A percentile compares a stretch with the other conserved stretches of the same genome.
Evolutionary conservation across 2,329 filamentous ascomycete species (phyloP).

Genomic region (Curvularia sp.): DNA sequence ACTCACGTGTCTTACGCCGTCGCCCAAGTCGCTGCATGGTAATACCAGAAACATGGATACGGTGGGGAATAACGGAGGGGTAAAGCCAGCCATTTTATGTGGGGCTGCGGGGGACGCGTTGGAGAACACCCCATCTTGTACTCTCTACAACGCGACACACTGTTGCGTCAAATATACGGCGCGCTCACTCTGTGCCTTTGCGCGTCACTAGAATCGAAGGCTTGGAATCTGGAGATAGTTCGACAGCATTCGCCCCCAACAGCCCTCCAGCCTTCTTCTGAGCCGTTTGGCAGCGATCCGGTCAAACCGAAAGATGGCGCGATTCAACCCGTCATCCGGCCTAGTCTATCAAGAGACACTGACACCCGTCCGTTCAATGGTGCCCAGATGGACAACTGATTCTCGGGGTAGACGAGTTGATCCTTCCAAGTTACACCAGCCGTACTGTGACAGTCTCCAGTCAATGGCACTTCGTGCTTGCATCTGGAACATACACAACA

Average conservation of each 20-base stretch:
- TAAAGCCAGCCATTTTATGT: not conserved
- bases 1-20: not conserved
- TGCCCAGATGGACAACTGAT: conserved; percentile 26
- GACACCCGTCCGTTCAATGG: conserved; percentile 26
- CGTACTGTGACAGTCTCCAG: conserved; percentile 25
- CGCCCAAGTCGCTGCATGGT: not conserved
- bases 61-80: not conserved
- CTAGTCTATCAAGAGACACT: conserved; percentile 30
- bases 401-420: conserved; percentile 23
- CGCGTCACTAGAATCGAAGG: not conserved
- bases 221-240: not conserved
- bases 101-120: not conserved
- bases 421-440: conserved; percentile 18
- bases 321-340: conserved; percentile 20
- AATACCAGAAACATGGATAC: not conserved
- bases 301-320: conserved; percentile 10
- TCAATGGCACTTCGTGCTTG: conserved; percentile 30
- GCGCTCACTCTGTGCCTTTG: not conserved
- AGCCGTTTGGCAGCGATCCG: not conserved
- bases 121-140: not conserved
- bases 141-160: not conserved
- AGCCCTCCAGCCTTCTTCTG: not conserved
- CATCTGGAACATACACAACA: conserved; percentile 25
- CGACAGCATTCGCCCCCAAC: not conserved
- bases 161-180: not conserved